These are phyloP conservation scores for Coleophoma eucalyptorum DNA, from an alignment of 2,329 filamentous ascomycete genomes.

Conservation along the genomic window DNA sequence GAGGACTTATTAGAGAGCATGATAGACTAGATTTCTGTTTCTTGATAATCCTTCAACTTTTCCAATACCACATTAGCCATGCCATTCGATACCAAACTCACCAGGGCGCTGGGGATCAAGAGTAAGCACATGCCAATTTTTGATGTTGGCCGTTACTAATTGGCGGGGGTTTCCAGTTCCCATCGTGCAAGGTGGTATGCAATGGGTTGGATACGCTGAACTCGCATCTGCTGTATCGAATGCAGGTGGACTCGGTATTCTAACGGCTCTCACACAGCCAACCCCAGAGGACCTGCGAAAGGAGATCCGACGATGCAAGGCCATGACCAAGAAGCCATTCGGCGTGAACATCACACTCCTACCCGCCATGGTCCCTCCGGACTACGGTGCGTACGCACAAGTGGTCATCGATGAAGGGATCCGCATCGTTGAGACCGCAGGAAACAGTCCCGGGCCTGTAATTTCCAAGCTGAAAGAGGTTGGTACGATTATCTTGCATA, in stretches of 20 bases:
- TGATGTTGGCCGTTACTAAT: no score
- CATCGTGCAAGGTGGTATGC: slow-evolving; percentile 83
- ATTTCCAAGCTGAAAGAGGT: slow-evolving; percentile 84
- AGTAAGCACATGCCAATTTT: slow-evolving; percentile 3
- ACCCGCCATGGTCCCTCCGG: slow-evolving; percentile 81
- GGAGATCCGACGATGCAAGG: slow-evolving; percentile 84
- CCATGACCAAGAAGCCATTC: slow-evolving; percentile 76
- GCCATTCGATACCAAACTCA: slow-evolving; percentile 35
- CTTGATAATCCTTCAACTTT: neutral
- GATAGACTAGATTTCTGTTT: neutral
- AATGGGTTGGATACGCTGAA: slow-evolving; percentile 80
- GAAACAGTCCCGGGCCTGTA: slow-evolving; percentile 85
- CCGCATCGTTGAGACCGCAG: slow-evolving; percentile 87
- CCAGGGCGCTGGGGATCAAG: slow-evolving; percentile 5
- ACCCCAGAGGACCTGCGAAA: slow-evolving; percentile 87
- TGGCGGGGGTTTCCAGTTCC: slow-evolving; percentile 51
- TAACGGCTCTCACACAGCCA: slow-evolving; percentile 89
- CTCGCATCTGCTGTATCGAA: slow-evolving; percentile 74
- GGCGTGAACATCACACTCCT: slow-evolving; percentile 94
- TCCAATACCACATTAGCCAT: slow-evolving; percentile 17
- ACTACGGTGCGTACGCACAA: slow-evolving; percentile 89
- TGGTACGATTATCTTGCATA: slow-evolving; percentile 80
- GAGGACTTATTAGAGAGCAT: neutral
- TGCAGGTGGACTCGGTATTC: slow-evolving; percentile 77
- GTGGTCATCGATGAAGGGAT: slow-evolving; percentile 92